Base-by-base conservation (phyloP, 345 rosid genomes). In the Microcos paniculata region DNA sequence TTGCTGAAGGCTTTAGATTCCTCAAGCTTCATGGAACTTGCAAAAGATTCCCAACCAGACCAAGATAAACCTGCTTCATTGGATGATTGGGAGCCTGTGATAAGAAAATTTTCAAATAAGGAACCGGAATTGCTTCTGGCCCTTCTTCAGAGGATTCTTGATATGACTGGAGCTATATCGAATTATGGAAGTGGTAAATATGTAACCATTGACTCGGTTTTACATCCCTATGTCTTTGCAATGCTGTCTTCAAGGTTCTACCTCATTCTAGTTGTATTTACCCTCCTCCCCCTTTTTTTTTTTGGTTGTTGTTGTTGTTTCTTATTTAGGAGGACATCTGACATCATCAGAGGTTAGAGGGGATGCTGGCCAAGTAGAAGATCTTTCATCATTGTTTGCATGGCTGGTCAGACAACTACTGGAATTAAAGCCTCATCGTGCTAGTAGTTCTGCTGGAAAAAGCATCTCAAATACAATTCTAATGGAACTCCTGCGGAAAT, bases 91-190 rank as follows among this genome's bases (percentile, higher is more conserved):
- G 90, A 84, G 78, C 85, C 79, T 85, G 84, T 89, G 72, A 77
- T 87, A 56, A 35, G 81, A 70, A 85, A 86, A 79, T 83, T 96
- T 62, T 85, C 94, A 26, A 83, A 78, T 49, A 88, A 87, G 86
- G 94, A 90, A 83, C 98, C 96, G 14, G 90, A 96, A 82, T 74
- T 92, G 70, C 86, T 93, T 75, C 80, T 87, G 69, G 80, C 78
- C 77, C 92, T 92, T 81, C 90, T 92, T 28, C 85, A 89, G 78
- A 85, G 85, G 78, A 85, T 86, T 63, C 83, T 93, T 68, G 84
- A 89, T 75, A 81, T 77, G 85, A 86, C 92, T 40, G 88, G 79
- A 78, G 74, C 76, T 51, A 80, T 67, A 69, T 79, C 67, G 76
- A 86, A 80, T 73, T 80, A 45, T 79, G 88, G 78, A 78, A 78